Conservation (phyloP, 257 asterid genomes). For the Handroanthus guayacan region DNA sequence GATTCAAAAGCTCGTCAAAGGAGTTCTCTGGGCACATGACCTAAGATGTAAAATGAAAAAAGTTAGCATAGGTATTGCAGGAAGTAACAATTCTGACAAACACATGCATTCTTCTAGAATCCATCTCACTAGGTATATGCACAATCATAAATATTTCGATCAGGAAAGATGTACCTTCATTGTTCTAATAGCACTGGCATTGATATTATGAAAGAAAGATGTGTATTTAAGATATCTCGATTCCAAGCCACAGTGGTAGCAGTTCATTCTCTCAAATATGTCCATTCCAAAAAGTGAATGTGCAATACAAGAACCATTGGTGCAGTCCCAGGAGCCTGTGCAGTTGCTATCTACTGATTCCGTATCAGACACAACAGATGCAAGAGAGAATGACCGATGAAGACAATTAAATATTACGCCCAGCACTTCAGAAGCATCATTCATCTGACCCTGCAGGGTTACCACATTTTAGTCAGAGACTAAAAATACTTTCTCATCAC, state of each 20-base stretch:
- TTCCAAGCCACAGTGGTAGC: slow-evolving; percentile 82
- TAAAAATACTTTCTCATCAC: slow-evolving; percentile 3
- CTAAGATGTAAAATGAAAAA: slow-evolving; percentile 48
- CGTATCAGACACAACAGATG: slow-evolving; percentile 52
- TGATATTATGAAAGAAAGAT: slow-evolving; percentile 86
- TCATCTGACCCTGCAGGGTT: slow-evolving; percentile 91
- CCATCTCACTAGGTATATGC: slow-evolving; percentile 1
- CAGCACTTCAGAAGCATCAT: slow-evolving; percentile 96
- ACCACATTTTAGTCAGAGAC: slow-evolving; percentile 18
- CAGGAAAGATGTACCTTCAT: slow-evolving; percentile 66
- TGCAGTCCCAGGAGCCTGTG: slow-evolving; percentile 80
- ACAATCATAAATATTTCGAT: slow-evolving; percentile 24
- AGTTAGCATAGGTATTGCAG: slow-evolving; percentile 18
- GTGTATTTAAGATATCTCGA: slow-evolving; percentile 89
- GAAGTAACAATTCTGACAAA: slow-evolving; percentile 31
- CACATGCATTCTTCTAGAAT: slow-evolving; percentile 10
- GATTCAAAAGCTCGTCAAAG: slow-evolving; percentile 83
- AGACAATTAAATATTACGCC: slow-evolving; percentile 89
- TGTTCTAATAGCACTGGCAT: slow-evolving; percentile 93
- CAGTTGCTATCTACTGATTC: slow-evolving; percentile 65
- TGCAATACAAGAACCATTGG: slow-evolving; percentile 73
- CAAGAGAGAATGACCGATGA: slow-evolving; percentile 71
- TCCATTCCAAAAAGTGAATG: slow-evolving; percentile 94
- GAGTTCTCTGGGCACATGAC: slow-evolving; percentile 83
- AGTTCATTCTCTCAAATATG: slow-evolving; percentile 84